Evolutionary conservation across 371 early-diverging fungal species (phyloP).

Genomic region (Zancudomyces culisetae): DNA sequence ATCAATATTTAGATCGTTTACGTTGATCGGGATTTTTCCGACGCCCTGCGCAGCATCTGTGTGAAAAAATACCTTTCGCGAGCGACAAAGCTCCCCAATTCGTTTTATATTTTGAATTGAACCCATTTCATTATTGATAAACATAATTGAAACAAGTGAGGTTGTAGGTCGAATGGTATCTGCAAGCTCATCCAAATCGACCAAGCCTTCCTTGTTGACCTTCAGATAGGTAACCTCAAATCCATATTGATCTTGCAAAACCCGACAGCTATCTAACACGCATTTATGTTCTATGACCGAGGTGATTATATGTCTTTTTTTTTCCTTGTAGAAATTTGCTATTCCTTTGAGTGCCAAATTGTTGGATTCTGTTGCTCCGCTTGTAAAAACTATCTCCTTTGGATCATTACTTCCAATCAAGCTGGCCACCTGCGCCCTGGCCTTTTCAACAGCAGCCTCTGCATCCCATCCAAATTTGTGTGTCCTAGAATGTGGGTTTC

Average conservation of each 20-base stretch:
- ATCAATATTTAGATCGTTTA: slow-evolving; percentile 91
- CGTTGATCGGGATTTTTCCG: slow-evolving; percentile 95
- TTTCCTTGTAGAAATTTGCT: slow-evolving; percentile 83
- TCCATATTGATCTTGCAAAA: slow-evolving; percentile 91
- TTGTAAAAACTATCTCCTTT: slow-evolving; percentile 97
- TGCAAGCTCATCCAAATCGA: slow-evolving; percentile 59
- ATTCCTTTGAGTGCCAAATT: slow-evolving; percentile 96
- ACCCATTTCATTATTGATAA: slow-evolving; percentile 99
- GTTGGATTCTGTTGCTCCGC: slow-evolving; percentile 99
- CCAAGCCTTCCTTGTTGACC: slow-evolving; percentile 69
- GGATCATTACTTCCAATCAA: slow-evolving; percentile 92
- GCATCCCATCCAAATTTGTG: slow-evolving; percentile 98
- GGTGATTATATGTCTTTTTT: slow-evolving; percentile 96
- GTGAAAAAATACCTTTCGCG: slow-evolving; percentile 84
- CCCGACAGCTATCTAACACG: slow-evolving; percentile 96
- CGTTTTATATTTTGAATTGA: slow-evolving; percentile 91
- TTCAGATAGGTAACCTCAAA: slow-evolving; percentile 97
- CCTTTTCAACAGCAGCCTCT: slow-evolving; percentile 86
- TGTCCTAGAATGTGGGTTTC: slow-evolving; percentile 97
- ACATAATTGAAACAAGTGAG: slow-evolving; percentile 88
- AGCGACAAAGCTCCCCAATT: slow-evolving; percentile 80
- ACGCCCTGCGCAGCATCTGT: slow-evolving; percentile 99
- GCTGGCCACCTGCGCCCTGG: slow-evolving; percentile 79
- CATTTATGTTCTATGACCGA: slow-evolving; percentile 99
- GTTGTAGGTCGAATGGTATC: slow-evolving; percentile 87